Conservation (phyloP, 2,329 filamentous ascomycete species). For the Lachnellula hyalina region DNA sequence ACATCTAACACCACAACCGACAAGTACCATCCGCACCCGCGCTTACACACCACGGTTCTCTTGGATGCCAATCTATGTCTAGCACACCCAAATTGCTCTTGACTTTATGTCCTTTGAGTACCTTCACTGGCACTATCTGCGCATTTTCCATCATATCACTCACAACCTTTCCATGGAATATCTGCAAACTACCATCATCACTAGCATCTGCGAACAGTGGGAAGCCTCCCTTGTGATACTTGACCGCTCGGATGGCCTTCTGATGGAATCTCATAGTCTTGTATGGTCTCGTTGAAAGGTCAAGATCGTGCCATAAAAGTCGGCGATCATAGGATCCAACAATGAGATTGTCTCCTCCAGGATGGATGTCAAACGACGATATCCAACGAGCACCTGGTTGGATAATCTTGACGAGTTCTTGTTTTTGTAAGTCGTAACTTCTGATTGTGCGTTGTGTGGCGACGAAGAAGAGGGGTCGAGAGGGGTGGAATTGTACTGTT, state of each 20-base stretch:
- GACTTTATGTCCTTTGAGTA: constrained; percentile 83
- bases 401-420: constrained; percentile 87
- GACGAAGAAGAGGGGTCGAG: constrained; percentile 88
- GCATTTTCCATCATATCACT: constrained; percentile 94
- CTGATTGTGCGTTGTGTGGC: constrained; percentile 91
- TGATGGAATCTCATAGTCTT: constrained; percentile 94
- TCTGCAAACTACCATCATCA: constrained; percentile 89
- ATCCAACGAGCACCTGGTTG: constrained; percentile 95
- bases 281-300: constrained; percentile 84
- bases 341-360: constrained; percentile 87
- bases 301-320: constrained; percentile 93
- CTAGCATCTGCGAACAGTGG: constrained; percentile 92
- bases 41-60: constrained; percentile 89
- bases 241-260: constrained; percentile 84
- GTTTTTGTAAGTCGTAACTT: constrained; percentile 86
- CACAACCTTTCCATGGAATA: constrained; percentile 95
- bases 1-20: constrained; percentile 61
- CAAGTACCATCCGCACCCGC: constrained; percentile 92
- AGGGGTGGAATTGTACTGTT: constrained; percentile 90
- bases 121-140: constrained; percentile 92
- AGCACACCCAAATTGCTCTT: constrained; percentile 82
- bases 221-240: constrained; percentile 72
- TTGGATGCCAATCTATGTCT: constrained; percentile 93
- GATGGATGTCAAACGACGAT: constrained; percentile 87
- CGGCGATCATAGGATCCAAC: constrained; percentile 93